A percentile compares a stretch with the other conserved stretches of the same genome.
These are phyloP conservation scores for Salmacisia buchloeana DNA, from an alignment of 1,284 basidiomycete species.

Conservation along the genomic window DNA sequence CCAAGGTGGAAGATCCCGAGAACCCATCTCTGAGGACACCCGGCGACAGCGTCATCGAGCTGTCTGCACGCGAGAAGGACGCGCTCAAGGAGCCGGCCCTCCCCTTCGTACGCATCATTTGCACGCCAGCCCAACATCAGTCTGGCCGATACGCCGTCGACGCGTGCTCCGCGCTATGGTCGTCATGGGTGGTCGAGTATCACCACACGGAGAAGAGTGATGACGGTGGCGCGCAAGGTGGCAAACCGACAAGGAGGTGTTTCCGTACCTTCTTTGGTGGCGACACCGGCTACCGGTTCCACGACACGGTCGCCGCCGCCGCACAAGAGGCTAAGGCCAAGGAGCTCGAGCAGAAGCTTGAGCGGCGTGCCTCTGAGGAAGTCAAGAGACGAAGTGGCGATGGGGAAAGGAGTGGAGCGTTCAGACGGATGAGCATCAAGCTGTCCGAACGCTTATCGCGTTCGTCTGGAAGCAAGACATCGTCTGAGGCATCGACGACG, in stretches of 20 bases:
- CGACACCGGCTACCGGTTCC: slow-evolving; percentile 45
- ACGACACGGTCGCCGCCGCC: slow-evolving; percentile 20
- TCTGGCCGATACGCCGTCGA: slow-evolving; percentile 41
- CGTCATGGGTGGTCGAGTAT: slow-evolving; percentile 39
- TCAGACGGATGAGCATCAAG: slow-evolving; percentile 4
- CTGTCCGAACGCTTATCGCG: background rate
- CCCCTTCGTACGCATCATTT: slow-evolving; percentile 20
- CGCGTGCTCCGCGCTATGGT: slow-evolving; percentile 34
- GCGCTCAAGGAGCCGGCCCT: background rate
- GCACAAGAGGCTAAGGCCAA: slow-evolving; percentile 12
- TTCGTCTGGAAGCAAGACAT: background rate
- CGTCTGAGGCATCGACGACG: background rate
- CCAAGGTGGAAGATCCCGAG: too few species aligned
- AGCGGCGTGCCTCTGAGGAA: background rate
- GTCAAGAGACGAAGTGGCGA: background rate
- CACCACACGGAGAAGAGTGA: background rate
- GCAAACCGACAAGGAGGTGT: background rate
- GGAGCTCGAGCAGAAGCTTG: slow-evolving; percentile 8
- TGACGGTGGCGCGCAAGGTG: background rate
- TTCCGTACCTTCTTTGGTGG: slow-evolving; percentile 44
- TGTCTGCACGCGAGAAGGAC: slow-evolving; percentile 5
- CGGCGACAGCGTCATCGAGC: background rate
- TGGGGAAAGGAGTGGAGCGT: background rate
- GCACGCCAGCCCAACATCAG: slow-evolving; percentile 47
- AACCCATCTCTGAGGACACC: too few species aligned